Conservation (phyloP, 1,139 yeast genomes). For the Saccharomyces hybrid region DNA sequence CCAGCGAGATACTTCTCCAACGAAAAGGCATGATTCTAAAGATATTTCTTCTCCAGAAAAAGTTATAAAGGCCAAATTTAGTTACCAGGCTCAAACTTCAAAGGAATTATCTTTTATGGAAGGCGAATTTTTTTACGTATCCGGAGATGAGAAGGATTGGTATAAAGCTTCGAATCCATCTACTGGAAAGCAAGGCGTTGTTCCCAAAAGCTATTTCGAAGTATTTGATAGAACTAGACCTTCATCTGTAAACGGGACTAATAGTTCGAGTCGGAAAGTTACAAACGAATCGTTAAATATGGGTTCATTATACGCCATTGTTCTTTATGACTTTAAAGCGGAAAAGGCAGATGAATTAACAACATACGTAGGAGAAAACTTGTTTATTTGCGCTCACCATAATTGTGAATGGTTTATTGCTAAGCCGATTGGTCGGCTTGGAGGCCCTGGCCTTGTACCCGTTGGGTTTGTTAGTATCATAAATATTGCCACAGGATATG, state of each 20-base stretch:
- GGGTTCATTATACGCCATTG: slow-evolving; percentile 52
- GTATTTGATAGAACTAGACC: slow-evolving; percentile 50
- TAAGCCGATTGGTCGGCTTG: slow-evolving; percentile 86
- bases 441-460: slow-evolving; percentile 96
- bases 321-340: slow-evolving; percentile 76
- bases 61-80: slow-evolving; percentile 75
- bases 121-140: slow-evolving; percentile 86
- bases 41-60: slow-evolving; percentile 48
- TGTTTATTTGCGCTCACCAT: slow-evolving; percentile 91
- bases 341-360: slow-evolving; percentile 84
- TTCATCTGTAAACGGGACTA: slow-evolving; percentile 12
- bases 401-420: slow-evolving; percentile 97
- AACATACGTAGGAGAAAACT: slow-evolving; percentile 76
- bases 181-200: slow-evolving; percentile 70
- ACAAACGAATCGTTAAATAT: slow-evolving; percentile 11
- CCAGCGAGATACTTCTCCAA: slow-evolving; percentile 8
- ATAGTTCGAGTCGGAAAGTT: slow-evolving; percentile 11
- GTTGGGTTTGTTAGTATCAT: slow-evolving; percentile 81
- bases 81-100: slow-evolving; percentile 71
- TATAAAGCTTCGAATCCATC: slow-evolving; percentile 87
- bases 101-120: slow-evolving; percentile 70
- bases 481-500: slow-evolving; percentile 58
- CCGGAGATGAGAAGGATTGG: slow-evolving; percentile 62
- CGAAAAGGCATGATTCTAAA: slow-evolving; percentile 9
- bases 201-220: slow-evolving; percentile 79